Evolutionary conservation across 2,329 filamentous ascomycete species (phyloP).

Genomic region (Didymosphaeria variabile): DNA sequence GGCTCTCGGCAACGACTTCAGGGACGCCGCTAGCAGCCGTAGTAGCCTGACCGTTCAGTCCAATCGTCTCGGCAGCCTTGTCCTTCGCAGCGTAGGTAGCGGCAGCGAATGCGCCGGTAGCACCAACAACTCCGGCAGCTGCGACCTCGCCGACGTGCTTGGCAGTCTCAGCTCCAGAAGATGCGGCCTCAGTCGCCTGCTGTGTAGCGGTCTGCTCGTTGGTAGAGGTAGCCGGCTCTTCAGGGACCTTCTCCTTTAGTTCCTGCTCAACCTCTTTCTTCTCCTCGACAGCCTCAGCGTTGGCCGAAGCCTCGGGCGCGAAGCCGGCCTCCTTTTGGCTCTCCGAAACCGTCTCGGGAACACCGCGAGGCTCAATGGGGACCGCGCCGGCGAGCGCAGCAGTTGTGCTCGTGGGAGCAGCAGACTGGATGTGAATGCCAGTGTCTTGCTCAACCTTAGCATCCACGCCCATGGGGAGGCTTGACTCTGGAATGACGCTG

Average conservation of each 20-base stretch:
- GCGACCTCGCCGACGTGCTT: slow-evolving; percentile 21
- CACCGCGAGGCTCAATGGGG: slow-evolving; percentile 54
- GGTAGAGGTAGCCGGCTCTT: slow-evolving; percentile 60
- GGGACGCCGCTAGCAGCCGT: slow-evolving; percentile 54
- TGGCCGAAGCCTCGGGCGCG: slow-evolving; percentile 73
- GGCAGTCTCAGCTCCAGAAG: slow-evolving; percentile 43
- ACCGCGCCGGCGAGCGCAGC: slow-evolving; percentile 56
- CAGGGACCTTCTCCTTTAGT: slow-evolving; percentile 72
- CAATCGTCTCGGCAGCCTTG: slow-evolving; percentile 49
- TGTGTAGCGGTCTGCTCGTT: slow-evolving; percentile 52
- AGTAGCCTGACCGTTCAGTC: slow-evolving; percentile 53
- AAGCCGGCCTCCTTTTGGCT: slow-evolving; percentile 73
- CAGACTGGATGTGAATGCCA: slow-evolving; percentile 53
- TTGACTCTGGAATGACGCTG: slow-evolving; percentile 82
- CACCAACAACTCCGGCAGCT: slow-evolving; percentile 50
- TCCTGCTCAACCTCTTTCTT: slow-evolving; percentile 77
- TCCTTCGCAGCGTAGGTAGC: slow-evolving; percentile 44
- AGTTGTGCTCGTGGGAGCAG: slow-evolving; percentile 56
- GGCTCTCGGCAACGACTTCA: slow-evolving; percentile 74
- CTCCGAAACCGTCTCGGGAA: slow-evolving; percentile 72
- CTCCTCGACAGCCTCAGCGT: slow-evolving; percentile 71
- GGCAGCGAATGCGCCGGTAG: slow-evolving; percentile 50
- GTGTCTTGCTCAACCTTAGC: slow-evolving; percentile 50
- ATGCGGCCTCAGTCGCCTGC: slow-evolving; percentile 26
- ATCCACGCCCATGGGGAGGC: slow-evolving; percentile 71